Conservation (phyloP, 805 yeast species). For the Myxozyma nipponensis region DNA sequence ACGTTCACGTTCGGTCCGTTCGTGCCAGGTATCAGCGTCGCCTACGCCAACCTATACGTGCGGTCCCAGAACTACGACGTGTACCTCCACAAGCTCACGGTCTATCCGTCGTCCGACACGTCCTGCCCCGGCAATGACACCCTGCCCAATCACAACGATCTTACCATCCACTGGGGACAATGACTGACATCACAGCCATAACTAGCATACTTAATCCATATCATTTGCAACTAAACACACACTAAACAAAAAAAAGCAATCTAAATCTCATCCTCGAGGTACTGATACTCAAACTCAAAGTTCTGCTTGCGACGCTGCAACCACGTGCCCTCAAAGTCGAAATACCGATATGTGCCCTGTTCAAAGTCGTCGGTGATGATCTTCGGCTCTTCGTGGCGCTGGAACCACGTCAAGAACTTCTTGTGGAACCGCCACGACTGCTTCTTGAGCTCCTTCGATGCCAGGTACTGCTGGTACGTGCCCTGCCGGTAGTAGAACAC, state of each 20-base stretch:
- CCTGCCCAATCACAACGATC: not conserved
- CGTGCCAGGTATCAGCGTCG: not conserved
- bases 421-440: constrained; percentile 82
- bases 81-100: not conserved
- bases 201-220: not conserved
- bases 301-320: constrained; percentile 57
- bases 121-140: not conserved
- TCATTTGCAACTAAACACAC: no score
- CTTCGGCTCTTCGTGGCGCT: constrained; percentile 56
- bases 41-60: not conserved
- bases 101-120: not conserved
- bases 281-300: constrained; percentile 50
- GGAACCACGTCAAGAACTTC: constrained; percentile 76
- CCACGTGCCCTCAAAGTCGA: constrained; percentile 63
- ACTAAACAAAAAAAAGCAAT: no score
- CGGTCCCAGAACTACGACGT: not conserved
- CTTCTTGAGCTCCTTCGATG: constrained; percentile 73
- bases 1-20: not conserved
- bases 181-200: no score
- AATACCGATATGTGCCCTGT: constrained; percentile 66
- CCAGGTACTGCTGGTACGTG: constrained; percentile 64
- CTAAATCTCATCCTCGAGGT: constrained; percentile 40
- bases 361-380: constrained; percentile 43
- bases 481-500: constrained; percentile 85
- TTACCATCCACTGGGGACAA: not conserved